Evolutionary conservation across 108 stramenopile genomes (phyloP).

Genomic region (Parietichytrium sp.): DNA sequence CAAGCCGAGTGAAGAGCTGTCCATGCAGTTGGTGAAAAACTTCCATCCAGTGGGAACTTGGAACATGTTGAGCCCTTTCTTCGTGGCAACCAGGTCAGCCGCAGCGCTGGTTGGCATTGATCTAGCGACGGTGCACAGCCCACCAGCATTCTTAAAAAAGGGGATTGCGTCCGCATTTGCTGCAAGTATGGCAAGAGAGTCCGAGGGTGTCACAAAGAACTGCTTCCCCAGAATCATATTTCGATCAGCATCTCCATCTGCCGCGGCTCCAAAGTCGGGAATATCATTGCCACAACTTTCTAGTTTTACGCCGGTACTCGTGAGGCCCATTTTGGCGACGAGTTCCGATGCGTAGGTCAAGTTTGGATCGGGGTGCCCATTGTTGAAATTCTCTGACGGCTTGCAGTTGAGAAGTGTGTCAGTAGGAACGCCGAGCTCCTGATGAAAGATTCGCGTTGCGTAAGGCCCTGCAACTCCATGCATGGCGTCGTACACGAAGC

Average conservation of each 20-base stretch:
- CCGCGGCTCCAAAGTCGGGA: slow-evolving; percentile 96
- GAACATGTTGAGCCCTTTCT: slow-evolving; percentile 84
- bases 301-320: slow-evolving; percentile 76
- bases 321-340: slow-evolving; percentile 84
- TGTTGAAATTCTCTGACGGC: slow-evolving; percentile 93
- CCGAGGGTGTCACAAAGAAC: slow-evolving; percentile 99
- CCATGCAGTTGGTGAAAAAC: slow-evolving; percentile 99
- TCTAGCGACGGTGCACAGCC: slow-evolving; percentile 92
- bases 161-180: slow-evolving; percentile 92
- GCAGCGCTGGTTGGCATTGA: slow-evolving; percentile 99
- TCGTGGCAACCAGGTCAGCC: slow-evolving; percentile 93
- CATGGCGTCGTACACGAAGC: slow-evolving; percentile 97
- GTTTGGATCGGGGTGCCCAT: slow-evolving; percentile 99
- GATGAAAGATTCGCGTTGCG: slow-evolving; percentile 86
- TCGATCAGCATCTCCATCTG: slow-evolving; percentile 98
- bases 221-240: slow-evolving; percentile 98
- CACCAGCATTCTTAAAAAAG: slow-evolving; percentile 91
- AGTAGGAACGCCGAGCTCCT: slow-evolving; percentile 80
- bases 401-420: slow-evolving; percentile 75
- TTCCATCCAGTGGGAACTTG: slow-evolving; percentile 99
- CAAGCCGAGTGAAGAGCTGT: slow-evolving; percentile 83
- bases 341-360: slow-evolving; percentile 98
- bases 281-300: slow-evolving; percentile 65
- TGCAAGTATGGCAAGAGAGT: slow-evolving; percentile 95
- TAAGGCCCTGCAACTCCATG: slow-evolving; percentile 97